Base-by-base conservation (phyloP, 768 basidiomycete species). In the Lanmaoa pseudosensibilis region DNA sequence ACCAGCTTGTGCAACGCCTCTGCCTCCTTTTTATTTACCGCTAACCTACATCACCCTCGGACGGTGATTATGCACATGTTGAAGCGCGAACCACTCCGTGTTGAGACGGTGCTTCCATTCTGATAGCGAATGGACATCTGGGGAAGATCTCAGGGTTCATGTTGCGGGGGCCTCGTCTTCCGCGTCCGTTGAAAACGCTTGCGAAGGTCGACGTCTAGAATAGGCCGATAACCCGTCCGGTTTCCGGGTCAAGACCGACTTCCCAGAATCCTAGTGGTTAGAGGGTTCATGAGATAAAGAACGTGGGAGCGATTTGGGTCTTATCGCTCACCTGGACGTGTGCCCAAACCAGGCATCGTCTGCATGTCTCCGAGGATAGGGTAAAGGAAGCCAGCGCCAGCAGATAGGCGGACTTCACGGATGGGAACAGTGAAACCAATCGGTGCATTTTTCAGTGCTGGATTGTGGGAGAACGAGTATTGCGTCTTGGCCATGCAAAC, bases 401-500 rank as follows among this genome's bases (percentile, higher is more conserved):
- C 97, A 8, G 92, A 90, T 21, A 96, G 76, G 46, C 90, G 80
- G 45, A 98, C 90, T 53, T 86, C 85, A 33, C 92, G 85, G 70
- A 99, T 93, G 25, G 95, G 94, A 56, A 98, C 78, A 10, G 86
- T 94, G 78, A 99, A 99, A 27, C 93, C 95, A 48, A 85, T 84
- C 1, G 97, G 94, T 0, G 89, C 94, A 62, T 88, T 87, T 78
- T 98, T 98, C 58, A 91, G 80, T 62, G 86, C 86, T 8, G 94
- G 88, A 66, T 99, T 90, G 69, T 96, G 94, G 25, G 94, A 96
- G 78, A 99, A 94, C 19, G 94, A 97, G 65, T 98, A 93, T 60
- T 97, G 96, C 6, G 96, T 98, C 81, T 97, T 96, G 47, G 93
- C 94, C 92, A 95, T 92, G 75, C 93, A 96, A 70, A 96, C 94